Conservation (phyloP, 345 rosid genomes). For the Corchorus capsularis region DNA sequence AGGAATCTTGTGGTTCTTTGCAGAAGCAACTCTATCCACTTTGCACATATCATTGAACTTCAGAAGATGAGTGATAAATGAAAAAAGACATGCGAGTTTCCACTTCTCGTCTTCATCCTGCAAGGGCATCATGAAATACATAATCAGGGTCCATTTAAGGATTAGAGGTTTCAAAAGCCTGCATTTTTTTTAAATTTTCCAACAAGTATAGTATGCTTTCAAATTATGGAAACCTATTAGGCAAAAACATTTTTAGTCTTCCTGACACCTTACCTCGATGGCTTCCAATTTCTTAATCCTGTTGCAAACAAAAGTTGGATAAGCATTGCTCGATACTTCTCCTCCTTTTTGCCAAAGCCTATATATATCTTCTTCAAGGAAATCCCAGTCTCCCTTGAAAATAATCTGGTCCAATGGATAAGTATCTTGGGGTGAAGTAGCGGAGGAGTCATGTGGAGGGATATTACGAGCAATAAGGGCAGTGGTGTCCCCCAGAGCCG, state of each 20-base stretch:
- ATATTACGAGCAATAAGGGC: conserved; percentile 57
- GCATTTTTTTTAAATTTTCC: background rate
- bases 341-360: conserved; percentile 35
- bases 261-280: conserved; percentile 46
- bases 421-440: conserved; percentile 56
- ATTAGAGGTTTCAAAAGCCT: background rate
- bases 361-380: conserved; percentile 54
- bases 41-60: conserved; percentile 75
- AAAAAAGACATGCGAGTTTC: conserved; percentile 47
- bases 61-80: conserved; percentile 68
- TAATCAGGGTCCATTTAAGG: background rate
- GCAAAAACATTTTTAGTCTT: background rate
- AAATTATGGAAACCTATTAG: background rate
- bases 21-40: conserved; percentile 49
- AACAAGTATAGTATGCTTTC: background rate
- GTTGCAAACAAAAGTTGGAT: conserved; percentile 73
- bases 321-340: conserved; percentile 35
- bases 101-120: conserved; percentile 61
- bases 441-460: conserved; percentile 65
- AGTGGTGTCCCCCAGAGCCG: conserved; percentile 54
- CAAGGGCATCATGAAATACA: conserved; percentile 10
- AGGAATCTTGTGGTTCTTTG: conserved; percentile 66
- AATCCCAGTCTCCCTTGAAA: conserved; percentile 62
- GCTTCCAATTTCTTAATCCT: conserved; percentile 56
- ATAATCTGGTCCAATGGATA: conserved; percentile 84